These are phyloP conservation scores for Juglanconis juglandina DNA, from an alignment of 2,329 filamentous ascomycete genomes.

Conservation along the genomic window DNA sequence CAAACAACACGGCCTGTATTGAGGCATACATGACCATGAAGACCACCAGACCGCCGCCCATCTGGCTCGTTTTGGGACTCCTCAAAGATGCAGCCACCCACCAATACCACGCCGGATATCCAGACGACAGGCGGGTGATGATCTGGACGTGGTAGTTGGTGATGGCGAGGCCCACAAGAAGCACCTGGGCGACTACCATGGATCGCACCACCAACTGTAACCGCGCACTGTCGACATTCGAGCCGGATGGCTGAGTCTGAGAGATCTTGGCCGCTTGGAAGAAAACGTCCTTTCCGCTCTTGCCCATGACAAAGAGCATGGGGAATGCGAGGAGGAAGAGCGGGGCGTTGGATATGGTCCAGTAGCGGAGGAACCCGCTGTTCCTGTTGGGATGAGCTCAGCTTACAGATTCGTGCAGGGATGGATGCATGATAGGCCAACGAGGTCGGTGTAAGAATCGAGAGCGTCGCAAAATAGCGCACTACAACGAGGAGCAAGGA, in stretches of 20 bases:
- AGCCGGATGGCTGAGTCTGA: neutral
- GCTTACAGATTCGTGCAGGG: neutral
- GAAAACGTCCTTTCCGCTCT: constrained; percentile 51
- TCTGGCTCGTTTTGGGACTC: constrained; percentile 26
- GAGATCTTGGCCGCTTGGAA: constrained; percentile 4
- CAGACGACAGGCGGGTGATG: constrained; percentile 82
- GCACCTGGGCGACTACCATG: constrained; percentile 68
- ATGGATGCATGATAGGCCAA: neutral
- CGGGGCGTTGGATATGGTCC: constrained; percentile 81
- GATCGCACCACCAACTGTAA: constrained; percentile 40
- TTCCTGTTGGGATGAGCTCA: constrained; percentile 55
- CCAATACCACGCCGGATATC: constrained; percentile 86
- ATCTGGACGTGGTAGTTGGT: constrained; percentile 92
- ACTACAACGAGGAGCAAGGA: neutral
- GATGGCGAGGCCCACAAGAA: constrained; percentile 68
- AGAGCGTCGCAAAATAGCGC: neutral
- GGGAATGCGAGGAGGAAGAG: constrained; percentile 82
- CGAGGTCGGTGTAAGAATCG: neutral
- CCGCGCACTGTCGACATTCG: constrained; percentile 5
- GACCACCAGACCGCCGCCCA: constrained; percentile 43
- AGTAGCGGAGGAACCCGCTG: constrained; percentile 83
- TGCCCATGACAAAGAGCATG: constrained; percentile 65
- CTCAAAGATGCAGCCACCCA: constrained; percentile 59
- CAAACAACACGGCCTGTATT: constrained; percentile 79
- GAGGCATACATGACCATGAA: constrained; percentile 79